phyloP scores from a whole-genome alignment of 2,329 filamentous ascomycete species.

The Fusarium hainanense region DNA sequence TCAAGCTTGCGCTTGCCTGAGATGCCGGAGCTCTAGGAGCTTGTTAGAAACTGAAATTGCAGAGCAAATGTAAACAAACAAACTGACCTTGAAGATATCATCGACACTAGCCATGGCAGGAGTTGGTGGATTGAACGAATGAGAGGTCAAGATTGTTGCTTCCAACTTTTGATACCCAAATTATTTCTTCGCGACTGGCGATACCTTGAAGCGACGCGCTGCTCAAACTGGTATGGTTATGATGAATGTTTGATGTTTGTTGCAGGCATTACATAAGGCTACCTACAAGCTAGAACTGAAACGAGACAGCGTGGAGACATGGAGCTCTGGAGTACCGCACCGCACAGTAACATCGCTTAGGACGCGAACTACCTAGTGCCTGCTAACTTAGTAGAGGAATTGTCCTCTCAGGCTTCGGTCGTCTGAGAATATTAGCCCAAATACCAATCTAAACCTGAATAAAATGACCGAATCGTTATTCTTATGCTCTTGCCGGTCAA shows the following conservation, averaged over 20 bases:
- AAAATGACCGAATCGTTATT: not conserved
- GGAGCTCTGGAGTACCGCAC: not conserved
- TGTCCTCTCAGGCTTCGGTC: not conserved
- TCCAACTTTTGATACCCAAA: not conserved
- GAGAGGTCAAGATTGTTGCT: not conserved
- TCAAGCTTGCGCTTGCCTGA: slow-evolving; percentile 73
- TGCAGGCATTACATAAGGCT: slow-evolving; percentile 23
- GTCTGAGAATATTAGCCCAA: not conserved
- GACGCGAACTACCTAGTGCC: not conserved
- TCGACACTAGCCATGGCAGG: slow-evolving; percentile 66
- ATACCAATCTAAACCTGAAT: not conserved
- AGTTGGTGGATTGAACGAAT: not conserved
- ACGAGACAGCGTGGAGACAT: not conserved
- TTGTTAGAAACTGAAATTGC: slow-evolving; percentile 25
- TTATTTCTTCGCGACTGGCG: slow-evolving; percentile 16
- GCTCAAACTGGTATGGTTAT: slow-evolving; percentile 15
- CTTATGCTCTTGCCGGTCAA: not conserved
- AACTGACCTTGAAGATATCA: slow-evolving; percentile 65
- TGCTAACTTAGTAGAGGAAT: not conserved
- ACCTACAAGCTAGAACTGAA: slow-evolving; percentile 9
- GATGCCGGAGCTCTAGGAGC: slow-evolving; percentile 51
- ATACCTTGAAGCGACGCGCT: slow-evolving; percentile 23
- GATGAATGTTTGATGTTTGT: slow-evolving; percentile 17
- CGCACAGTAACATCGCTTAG: slow-evolving; percentile 22
- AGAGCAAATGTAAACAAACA: not conserved